phyloP scores from a whole-genome alignment of 176 grass and related monocot genomes.

The Triticum aestivum region IWGSC_CS_RefSeq_v2.1 NC_057797.1:77930802-77931301 shows the following conservation, averaged over 20 bases:
- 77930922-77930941: constrained; percentile 46
- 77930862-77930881: background rate
- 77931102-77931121: background rate
- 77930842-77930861: constrained; percentile 9
- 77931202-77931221: background rate
- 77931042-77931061: constrained; percentile 52
- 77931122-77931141: constrained; percentile 36
- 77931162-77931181: background rate
- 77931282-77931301: too few relatives aligned
- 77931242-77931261: background rate
- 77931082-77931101: constrained; percentile 53
- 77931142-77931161: background rate
- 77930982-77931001: constrained; percentile 29
- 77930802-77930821: constrained; percentile 74
- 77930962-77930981: constrained; percentile 25
- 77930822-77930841: constrained; percentile 80
- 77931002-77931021: constrained; percentile 36
- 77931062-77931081: constrained; percentile 54
- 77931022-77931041: constrained; percentile 35
- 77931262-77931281: background rate
- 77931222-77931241: background rate
- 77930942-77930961: constrained; percentile 18
- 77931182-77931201: background rate
- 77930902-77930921: background rate
- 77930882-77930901: background rate